These are phyloP conservation scores for Sporothrix protearum DNA, from an alignment of 2,329 filamentous ascomycete genomes.

Conservation along the genomic window DNA sequence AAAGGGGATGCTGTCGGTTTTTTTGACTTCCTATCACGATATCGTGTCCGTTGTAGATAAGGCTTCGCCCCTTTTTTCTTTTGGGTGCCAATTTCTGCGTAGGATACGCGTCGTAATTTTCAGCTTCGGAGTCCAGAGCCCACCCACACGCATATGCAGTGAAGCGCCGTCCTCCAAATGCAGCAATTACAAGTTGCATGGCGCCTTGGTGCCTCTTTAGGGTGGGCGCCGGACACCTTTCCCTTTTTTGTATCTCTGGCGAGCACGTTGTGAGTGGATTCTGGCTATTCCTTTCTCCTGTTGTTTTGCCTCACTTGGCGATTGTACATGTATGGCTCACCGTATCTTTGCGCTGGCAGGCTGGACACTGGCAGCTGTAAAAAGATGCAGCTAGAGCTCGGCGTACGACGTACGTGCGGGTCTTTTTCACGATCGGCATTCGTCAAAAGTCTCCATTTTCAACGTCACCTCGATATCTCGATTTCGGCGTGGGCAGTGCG, in stretches of 20 bases:
- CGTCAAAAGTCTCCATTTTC: not conserved
- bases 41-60: not conserved
- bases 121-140: not conserved
- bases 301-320: not conserved
- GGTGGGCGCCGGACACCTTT: not conserved
- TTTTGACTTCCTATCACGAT: not conserved
- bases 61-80: not conserved
- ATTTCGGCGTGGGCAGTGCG: not conserved
- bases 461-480: not conserved
- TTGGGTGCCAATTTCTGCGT: not conserved
- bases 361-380: not conserved
- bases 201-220: not conserved
- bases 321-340: constrained; percentile 8
- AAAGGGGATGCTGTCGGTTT: not conserved
- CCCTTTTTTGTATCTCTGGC: not conserved
- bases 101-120: not conserved
- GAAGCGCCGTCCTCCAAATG: not conserved
- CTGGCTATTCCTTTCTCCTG: not conserved
- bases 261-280: not conserved
- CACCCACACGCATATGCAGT: not conserved
- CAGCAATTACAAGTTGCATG: not conserved
- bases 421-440: constrained; percentile 6
- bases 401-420: not conserved
- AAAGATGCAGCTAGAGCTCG: not conserved
- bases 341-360: constrained; percentile 12